Percentiles rank a stretch among this genome's conserved stretches.
These are phyloP conservation scores for Zoysia pacifica DNA, from an alignment of 176 grass and related monocot genomes.

Conservation along the genomic window DNA sequence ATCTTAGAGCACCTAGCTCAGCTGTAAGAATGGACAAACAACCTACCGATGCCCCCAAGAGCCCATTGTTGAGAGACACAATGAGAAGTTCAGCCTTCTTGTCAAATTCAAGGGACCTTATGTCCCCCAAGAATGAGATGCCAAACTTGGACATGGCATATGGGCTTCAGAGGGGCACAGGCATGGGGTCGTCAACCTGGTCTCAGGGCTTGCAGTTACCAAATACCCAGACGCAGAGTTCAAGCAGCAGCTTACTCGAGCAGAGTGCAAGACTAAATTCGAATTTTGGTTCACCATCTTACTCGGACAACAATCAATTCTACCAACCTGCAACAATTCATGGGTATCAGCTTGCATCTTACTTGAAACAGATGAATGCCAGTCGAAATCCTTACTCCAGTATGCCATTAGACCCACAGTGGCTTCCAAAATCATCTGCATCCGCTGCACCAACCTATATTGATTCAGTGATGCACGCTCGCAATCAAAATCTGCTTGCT, in stretches of 20 bases:
- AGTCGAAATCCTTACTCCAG: constrained; percentile 64
- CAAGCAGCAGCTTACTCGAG: constrained; percentile 60
- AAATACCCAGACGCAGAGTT: constrained; percentile 48
- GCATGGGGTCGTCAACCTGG: constrained; percentile 62
- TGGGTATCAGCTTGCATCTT: constrained; percentile 78
- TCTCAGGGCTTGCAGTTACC: constrained; percentile 70
- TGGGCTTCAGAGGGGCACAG: constrained; percentile 59
- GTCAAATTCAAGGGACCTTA: constrained; percentile 46
- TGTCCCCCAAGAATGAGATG: constrained; percentile 52
- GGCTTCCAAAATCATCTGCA: constrained; percentile 53
- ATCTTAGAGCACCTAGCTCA: constrained; percentile 60
- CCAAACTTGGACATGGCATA: constrained; percentile 68
- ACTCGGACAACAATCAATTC: constrained; percentile 69
- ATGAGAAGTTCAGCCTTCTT: constrained; percentile 42
- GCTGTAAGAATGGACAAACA: constrained; percentile 56
- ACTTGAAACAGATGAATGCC: constrained; percentile 72
- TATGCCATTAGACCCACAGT: constrained; percentile 54
- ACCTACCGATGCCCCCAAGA: constrained; percentile 65
- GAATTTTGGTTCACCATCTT: constrained; percentile 57
- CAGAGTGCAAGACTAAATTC: constrained; percentile 58
- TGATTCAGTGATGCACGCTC: constrained; percentile 55
- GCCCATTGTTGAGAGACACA: constrained; percentile 52
- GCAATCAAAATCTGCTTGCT: constrained; percentile 63
- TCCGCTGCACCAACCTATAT: constrained; percentile 49
- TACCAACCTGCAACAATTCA: constrained; percentile 97